A percentile compares a stretch with the other conserved stretches of the same genome.
Evolutionary conservation across 495 filamentous ascomycete genomes (phyloP).

Genomic region (Aspergillus steynii): DNA sequence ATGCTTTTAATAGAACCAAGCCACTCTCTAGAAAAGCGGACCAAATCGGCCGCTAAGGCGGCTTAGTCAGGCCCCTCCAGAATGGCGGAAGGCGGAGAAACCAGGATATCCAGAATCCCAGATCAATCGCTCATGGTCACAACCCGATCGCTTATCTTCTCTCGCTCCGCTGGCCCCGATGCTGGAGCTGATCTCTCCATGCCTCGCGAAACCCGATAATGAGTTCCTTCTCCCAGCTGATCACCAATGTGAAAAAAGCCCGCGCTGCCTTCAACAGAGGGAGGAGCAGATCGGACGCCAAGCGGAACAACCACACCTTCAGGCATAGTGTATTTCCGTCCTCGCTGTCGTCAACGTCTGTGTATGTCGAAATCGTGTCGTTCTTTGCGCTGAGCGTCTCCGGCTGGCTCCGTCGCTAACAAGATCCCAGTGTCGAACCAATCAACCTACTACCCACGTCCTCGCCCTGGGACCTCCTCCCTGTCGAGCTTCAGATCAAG

Average conservation of each 20-base stretch:
- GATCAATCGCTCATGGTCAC: not conserved
- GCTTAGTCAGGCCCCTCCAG: constrained; percentile 8
- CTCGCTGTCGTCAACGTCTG: constrained; percentile 21
- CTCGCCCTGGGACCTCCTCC: constrained; percentile 41
- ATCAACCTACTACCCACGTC: constrained; percentile 23
- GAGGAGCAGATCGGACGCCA: constrained; percentile 31
- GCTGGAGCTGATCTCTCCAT: constrained; percentile 33
- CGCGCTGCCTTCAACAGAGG: constrained; percentile 36
- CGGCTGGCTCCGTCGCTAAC: constrained; percentile 13
- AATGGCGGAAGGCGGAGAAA: constrained; percentile 7
- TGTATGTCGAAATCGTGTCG: constrained; percentile 19
- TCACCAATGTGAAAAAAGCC: constrained; percentile 35
- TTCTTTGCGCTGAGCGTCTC: not conserved
- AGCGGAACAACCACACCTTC: constrained; percentile 20
- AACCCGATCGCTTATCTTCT: not conserved
- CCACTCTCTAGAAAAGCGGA: not conserved
- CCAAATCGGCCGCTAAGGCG: not conserved
- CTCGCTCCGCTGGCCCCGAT: constrained; percentile 12
- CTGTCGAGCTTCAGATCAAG: constrained; percentile 46
- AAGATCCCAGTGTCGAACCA: constrained; percentile 17
- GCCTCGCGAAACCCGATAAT: constrained; percentile 33
- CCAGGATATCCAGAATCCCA: not conserved
- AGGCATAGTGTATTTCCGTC: constrained; percentile 23
- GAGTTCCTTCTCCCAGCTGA: constrained; percentile 37
- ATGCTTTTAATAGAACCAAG: constrained; percentile 5